phyloP scores from a whole-genome alignment of 139 green algal genomes.

The Spirogloea muscicola region DNA sequence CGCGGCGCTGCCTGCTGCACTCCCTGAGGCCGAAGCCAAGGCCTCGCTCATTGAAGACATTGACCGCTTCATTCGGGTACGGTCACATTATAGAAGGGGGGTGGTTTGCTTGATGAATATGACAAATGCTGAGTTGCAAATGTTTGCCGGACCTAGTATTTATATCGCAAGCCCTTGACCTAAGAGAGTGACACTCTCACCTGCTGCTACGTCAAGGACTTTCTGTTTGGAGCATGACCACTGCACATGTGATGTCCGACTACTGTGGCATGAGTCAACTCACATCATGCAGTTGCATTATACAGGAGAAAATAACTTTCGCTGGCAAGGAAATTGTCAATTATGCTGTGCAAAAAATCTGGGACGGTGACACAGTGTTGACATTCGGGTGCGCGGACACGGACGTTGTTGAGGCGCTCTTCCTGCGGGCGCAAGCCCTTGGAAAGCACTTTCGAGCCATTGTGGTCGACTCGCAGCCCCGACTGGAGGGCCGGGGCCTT shows the following conservation, averaged over 20 bases:
- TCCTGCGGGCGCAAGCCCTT: constrained; percentile 58
- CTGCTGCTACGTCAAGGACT: no score
- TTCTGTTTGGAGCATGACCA: no score
- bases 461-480: constrained; percentile 71
- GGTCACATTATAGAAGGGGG: constrained; percentile 32
- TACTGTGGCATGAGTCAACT: no score
- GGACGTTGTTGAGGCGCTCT: constrained; percentile 59
- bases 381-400: constrained; percentile 78
- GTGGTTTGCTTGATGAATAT: background rate
- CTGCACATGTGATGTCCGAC: no score
- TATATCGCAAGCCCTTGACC: no score
- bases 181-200: no score
- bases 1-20: constrained; percentile 2
- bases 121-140: no score
- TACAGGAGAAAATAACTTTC: constrained; percentile 51
- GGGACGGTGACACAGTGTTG: constrained; percentile 83
- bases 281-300: no score
- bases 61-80: constrained; percentile 51
- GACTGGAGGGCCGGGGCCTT: constrained; percentile 70
- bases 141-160: no score
- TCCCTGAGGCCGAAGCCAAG: no score
- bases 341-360: constrained; percentile 71
- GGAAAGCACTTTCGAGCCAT: constrained; percentile 63
- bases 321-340: constrained; percentile 68
- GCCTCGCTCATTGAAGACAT: constrained; percentile 51